Base-by-base conservation (phyloP, 495 filamentous ascomycete genomes). In the Glonium stellatum region DNA sequence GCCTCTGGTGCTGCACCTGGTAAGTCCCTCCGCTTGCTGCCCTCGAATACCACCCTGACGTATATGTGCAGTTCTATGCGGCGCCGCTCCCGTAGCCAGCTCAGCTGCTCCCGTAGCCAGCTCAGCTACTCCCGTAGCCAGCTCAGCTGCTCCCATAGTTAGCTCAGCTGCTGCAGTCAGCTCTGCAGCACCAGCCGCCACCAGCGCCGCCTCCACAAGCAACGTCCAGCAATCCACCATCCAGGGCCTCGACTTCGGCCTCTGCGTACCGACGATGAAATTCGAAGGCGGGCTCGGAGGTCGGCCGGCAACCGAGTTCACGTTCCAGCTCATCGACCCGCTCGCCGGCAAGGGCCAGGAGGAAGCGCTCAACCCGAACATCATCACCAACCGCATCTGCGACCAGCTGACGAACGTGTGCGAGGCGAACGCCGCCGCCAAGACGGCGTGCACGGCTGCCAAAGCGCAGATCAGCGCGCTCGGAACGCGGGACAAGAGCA, bases 381-480 rank as follows among this genome's bases (percentile, higher is more conserved):
- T 85, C 76, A 86, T 85, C 75, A 82, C 82, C 73, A 84, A 84
- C 76, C 78, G 80, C 56, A 77, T 83, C 2, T 80, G 79, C 64
- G 80, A 82, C 62, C 63, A 74, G 54, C 66, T 84, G 34, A 60
- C 39, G 55, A 82, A 69, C 57, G 71, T 73, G 19, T 76, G 74
- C 61, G 70, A 70, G 50, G 77, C 76, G 2, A 78, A 73, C 55
- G 62, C 66, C 35, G 67, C 72, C 10, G 72, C 74, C 18, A 77
- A 78, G 37, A 75, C 71, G 22, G 76, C 72, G 13, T 75, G 74
- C 25, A 64, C 67, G 18, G 74, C 72, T 1, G 75, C 76, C 2
- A 66, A 69, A 54, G 60, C 67, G n/a, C 27, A 62, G 55, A 69
- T 72, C 50, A 21, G 12, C 9, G 69, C 65, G 8, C 50, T 70